phyloP scores from a whole-genome alignment of 2,329 filamentous ascomycete species.

The Aureobasidium namibiae region DNA sequence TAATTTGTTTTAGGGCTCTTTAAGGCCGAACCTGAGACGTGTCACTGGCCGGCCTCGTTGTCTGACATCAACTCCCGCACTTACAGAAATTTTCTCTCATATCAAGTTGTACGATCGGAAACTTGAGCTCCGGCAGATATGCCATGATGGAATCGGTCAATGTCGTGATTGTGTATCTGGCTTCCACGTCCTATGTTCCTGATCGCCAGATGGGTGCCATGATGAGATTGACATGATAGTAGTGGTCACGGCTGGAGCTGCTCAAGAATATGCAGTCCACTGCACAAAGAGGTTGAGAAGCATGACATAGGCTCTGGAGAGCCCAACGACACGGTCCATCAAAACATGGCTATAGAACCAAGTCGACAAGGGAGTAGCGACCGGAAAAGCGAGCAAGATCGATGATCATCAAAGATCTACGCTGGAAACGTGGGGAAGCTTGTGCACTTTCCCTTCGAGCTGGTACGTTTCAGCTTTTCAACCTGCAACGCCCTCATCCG shows the following conservation, averaged over 20 bases:
- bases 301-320: no score
- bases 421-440: neutral
- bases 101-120: neutral
- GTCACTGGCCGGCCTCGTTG: neutral
- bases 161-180: neutral
- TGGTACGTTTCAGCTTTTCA: neutral
- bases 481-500: neutral
- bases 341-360: neutral
- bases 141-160: neutral
- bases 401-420: constrained; percentile 3
- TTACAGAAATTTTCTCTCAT: neutral
- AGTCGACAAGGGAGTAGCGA: neutral
- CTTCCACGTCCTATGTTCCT: neutral
- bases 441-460: neutral
- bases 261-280: neutral
- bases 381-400: neutral
- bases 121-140: neutral
- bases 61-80: constrained; percentile 3
- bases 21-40: constrained; percentile 11
- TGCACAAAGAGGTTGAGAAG: neutral
- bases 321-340: neutral
- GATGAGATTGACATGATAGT: neutral
- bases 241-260: neutral
- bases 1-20: constrained; percentile 8
- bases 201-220: neutral